Base-by-base conservation (phyloP, 2,329 filamentous ascomycete species). In the Diaporthe destruens region DNA sequence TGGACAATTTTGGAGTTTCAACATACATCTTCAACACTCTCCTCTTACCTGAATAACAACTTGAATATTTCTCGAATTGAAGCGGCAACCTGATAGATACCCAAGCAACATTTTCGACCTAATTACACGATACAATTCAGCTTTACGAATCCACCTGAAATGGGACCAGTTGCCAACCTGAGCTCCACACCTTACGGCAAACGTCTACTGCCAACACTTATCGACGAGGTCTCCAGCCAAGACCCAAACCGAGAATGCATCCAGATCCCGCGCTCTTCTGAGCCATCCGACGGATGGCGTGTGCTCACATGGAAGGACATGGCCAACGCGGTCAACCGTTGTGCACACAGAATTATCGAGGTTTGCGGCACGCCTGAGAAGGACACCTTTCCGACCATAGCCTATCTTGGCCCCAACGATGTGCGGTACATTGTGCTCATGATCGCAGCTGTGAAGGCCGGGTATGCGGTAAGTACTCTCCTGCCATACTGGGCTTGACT, bases 401-500 rank as follows among this genome's bases (percentile, higher is more conserved):
- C 71, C 32, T 75, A 74, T 39, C 53, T 75, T 29, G 73, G 73
- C 6, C 63, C 73, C 36, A 75, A 75, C 29, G 73, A 75, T 59
- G 49, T 63, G 25, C 68, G 73, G 18, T 75, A 75, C 34, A 23
- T 69, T 11, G 51, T 75, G 7, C 16, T 70, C 6, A 71, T 73
- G 69, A 63, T 75, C n/a, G 73, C 73, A 6, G 69, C 61, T 14
- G 63, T 71, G 3, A 75, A 75, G 44, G 73, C 68, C 5, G 73
- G 73, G 0, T 76, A 76, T 53, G 73, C 76, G 71, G 76, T 76
- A 25, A 71, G 74, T 54, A 6, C 16, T n/a, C 23, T 11, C 9
- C 1, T 2, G 12, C 8, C 36, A n/a, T 9, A 6, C 34, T 6
- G 0, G 7, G 12, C 0, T 18, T 14, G 12, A 8, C 7, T 1